These are phyloP conservation scores for Penicillium macrosclerotiorum DNA, from an alignment of 495 filamentous ascomycete genomes.

Conservation along the genomic window DNA sequence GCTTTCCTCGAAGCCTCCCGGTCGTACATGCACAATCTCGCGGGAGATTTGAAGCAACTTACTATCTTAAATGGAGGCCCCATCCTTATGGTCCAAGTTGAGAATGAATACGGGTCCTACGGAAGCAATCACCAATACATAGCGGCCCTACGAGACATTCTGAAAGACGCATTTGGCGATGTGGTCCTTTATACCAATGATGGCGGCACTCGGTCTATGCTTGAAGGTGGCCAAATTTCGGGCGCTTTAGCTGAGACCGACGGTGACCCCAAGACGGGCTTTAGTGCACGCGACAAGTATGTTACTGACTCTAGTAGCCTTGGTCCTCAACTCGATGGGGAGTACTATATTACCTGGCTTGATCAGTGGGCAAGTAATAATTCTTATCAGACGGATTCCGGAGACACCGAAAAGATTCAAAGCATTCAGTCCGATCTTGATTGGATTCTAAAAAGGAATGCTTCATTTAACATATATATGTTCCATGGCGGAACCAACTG, in stretches of 20 bases:
- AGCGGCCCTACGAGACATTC: constrained; percentile 32
- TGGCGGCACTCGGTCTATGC: constrained; percentile 36
- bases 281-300: constrained; percentile 36
- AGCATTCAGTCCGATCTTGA: constrained; percentile 31
- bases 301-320: constrained; percentile 37
- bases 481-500: constrained; percentile 50
- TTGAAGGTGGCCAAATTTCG: constrained; percentile 39
- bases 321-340: constrained; percentile 43
- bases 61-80: constrained; percentile 41
- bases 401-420: constrained; percentile 7
- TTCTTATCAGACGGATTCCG: constrained; percentile 25
- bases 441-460: constrained; percentile 36
- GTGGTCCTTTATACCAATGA: constrained; percentile 48
- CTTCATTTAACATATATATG: constrained; percentile 48
- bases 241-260: constrained; percentile 43
- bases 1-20: constrained; percentile 36
- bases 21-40: constrained; percentile 34
- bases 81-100: constrained; percentile 47
- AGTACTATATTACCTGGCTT: constrained; percentile 42
- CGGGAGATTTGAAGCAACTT: constrained; percentile 28
- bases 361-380: constrained; percentile 39
- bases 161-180: constrained; percentile 34
- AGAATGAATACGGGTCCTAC: constrained; percentile 51
- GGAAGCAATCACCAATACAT: constrained; percentile 41
- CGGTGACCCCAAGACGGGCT: constrained; percentile 40